Evolutionary conservation across 2,329 filamentous ascomycete genomes (phyloP).

Genomic region (Exophiala aquamarina): DNA sequence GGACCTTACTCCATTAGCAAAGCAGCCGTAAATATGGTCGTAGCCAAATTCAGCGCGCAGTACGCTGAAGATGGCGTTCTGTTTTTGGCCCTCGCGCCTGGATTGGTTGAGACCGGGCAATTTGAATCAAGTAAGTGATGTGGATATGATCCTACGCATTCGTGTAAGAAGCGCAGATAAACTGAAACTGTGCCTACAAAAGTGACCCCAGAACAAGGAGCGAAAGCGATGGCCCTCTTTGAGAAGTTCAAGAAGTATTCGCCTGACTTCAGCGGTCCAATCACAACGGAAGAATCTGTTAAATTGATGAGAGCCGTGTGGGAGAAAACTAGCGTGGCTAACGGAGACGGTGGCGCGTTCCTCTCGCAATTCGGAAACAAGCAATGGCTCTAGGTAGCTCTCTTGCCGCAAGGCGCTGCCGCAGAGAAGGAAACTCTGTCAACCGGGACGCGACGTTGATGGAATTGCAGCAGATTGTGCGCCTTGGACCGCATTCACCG

Average conservation of each 20-base stretch:
- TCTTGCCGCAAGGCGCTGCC: not conserved
- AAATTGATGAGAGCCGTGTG: constrained; percentile 31
- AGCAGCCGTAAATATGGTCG: constrained; percentile 52
- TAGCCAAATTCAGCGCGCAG: constrained; percentile 54
- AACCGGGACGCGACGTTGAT: too few species aligned
- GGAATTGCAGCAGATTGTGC: too few species aligned
- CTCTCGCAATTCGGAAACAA: constrained; percentile 56
- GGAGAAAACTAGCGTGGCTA: constrained; percentile 45
- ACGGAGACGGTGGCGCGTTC: constrained; percentile 51
- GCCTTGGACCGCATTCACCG: too few species aligned
- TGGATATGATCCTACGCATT: too few species aligned
- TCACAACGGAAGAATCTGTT: constrained; percentile 40
- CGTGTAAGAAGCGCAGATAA: not conserved
- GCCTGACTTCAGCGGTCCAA: constrained; percentile 41
- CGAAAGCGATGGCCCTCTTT: not conserved
- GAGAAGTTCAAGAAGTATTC: constrained; percentile 38
- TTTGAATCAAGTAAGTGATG: constrained; percentile 11
- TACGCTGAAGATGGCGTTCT: constrained; percentile 52
- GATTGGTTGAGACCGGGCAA: constrained; percentile 49
- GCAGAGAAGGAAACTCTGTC: not conserved
- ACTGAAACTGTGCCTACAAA: not conserved
- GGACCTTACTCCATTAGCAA: constrained; percentile 52
- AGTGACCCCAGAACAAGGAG: not conserved
- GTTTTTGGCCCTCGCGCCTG: constrained; percentile 53
- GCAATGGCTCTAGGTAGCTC: constrained; percentile 51